Evolutionary conservation across 306 rosid genomes (phyloP), one percentile per base, ranked within the genome.

Genomic region (Amphicarpaea edgeworthii): DNA sequence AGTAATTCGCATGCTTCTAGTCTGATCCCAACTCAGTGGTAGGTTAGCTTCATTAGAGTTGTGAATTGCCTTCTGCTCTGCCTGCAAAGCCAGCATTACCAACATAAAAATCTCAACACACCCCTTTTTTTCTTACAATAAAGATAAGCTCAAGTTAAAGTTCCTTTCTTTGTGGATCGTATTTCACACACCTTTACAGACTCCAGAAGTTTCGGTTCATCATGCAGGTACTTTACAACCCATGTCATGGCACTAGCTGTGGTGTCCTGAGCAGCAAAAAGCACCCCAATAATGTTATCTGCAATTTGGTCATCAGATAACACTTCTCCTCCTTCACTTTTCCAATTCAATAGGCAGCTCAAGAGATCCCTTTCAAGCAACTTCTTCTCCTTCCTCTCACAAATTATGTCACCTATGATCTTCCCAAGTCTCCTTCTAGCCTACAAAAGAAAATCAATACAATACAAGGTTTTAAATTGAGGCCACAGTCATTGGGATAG

Each of bases 171-270:
- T 34, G 58, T 15, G 59, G 69, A 41, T 23, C 51, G 14, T 59
- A 30, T 47, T 16, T 16, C 26, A 28, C 26, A 28, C 85, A 95
- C 98, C 97, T 84, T 89, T 49, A 95, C 93, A 72, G 87, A 83
- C 76, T 87, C 89, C 12, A 95, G 83, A 86, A 92, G 85, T 79
- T 92, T 92, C 5, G 89, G 96, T 32, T 89, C 81, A 65, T 95
- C 90, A 20, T 90, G 97, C 34, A 95, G 85, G 82, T 88, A 95
- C 87, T 89, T 87, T 61, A 89, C 70, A 20, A 90, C 72, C 98
- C 98, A 95, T n/a, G 98, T 95, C 87, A 92, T 87, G 55, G 86
- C 93, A 75, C 88, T 92, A 15, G 98, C 98, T 20, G 98, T 95
- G 8, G 98, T 95, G 81, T 95, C 98, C 45, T 86, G 95, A 72